Evolutionary conservation across 495 filamentous ascomycete species (phyloP).

Genomic region (Daldinia concentrica): DNA sequence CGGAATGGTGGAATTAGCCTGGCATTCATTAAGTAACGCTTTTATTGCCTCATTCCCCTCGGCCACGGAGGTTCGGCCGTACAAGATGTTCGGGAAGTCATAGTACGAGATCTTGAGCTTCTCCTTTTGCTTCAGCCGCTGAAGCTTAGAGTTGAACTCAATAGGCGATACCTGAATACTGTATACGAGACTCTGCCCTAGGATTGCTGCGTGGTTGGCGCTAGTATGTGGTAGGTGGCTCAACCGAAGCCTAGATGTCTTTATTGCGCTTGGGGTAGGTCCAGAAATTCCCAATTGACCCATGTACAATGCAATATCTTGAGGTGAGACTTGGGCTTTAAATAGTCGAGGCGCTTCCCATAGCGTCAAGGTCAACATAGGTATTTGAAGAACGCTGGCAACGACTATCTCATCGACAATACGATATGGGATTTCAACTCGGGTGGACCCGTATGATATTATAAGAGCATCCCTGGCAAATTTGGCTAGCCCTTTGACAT

Average conservation of each 20-base stretch:
- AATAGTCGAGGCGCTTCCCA: slow-evolving; percentile 42
- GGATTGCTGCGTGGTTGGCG: slow-evolving; percentile 32
- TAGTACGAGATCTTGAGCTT: slow-evolving; percentile 40
- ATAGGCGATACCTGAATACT: slow-evolving; percentile 32
- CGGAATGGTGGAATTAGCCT: slow-evolving; percentile 28
- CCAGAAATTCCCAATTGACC: neutral
- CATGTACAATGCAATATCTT: slow-evolving; percentile 12
- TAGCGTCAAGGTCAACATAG: slow-evolving; percentile 39
- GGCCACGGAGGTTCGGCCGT: slow-evolving; percentile 29
- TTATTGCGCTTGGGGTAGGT: neutral
- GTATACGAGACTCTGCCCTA: slow-evolving; percentile 46
- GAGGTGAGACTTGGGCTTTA: neutral
- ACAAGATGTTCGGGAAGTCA: slow-evolving; percentile 16
- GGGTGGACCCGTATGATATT: slow-evolving; percentile 37
- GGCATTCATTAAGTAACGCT: slow-evolving; percentile 24
- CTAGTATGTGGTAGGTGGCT: slow-evolving; percentile 29
- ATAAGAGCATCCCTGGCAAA: slow-evolving; percentile 57
- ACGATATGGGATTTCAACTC: slow-evolving; percentile 44
- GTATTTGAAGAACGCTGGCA: neutral
- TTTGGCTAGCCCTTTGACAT: slow-evolving; percentile 46
- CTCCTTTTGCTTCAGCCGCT: slow-evolving; percentile 39
- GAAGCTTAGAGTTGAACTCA: slow-evolving; percentile 28
- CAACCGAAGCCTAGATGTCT: slow-evolving; percentile 23
- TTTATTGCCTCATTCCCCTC: slow-evolving; percentile 32
- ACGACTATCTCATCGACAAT: slow-evolving; percentile 39